These are phyloP conservation scores for Cyberlindnera xishuangbannaensis DNA, from an alignment of 805 yeast species.

Conservation along the genomic window DNA sequence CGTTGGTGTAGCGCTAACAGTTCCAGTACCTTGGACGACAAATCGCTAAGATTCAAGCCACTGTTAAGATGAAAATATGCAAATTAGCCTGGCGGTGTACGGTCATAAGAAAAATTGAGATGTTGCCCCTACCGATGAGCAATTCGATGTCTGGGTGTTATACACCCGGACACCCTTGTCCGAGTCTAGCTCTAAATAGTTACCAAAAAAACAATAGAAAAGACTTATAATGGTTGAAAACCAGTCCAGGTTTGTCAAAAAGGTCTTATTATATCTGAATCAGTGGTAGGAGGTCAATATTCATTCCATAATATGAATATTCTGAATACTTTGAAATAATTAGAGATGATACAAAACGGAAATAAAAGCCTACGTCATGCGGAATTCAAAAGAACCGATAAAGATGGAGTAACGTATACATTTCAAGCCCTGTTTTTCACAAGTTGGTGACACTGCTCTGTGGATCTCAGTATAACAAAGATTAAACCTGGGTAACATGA, in stretches of 20 bases:
- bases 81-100: not conserved
- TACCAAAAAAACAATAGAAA: not conserved
- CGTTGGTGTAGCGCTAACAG: not conserved
- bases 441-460: too few relatives aligned
- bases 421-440: too few relatives aligned
- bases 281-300: too few relatives aligned
- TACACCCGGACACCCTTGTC: not conserved
- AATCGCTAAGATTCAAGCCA: too few relatives aligned
- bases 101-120: not conserved
- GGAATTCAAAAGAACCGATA: too few relatives aligned
- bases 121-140: constrained; percentile 8
- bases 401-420: too few relatives aligned
- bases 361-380: too few relatives aligned
- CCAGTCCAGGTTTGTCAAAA: too few relatives aligned
- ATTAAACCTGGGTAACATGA: too few relatives aligned
- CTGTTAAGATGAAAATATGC: not conserved
- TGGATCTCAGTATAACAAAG: too few relatives aligned
- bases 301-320: not conserved
- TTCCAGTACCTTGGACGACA: too few relatives aligned
- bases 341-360: too few relatives aligned
- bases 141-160: not conserved
- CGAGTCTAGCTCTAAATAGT: not conserved
- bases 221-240: not conserved
- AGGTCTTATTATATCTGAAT: not conserved
- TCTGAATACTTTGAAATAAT: not conserved